Evolutionary conservation across 1,284 basidiomycete genomes (phyloP), one percentile per base, ranked within the genome.

Genomic region (Termitomyces sp.): DNA sequence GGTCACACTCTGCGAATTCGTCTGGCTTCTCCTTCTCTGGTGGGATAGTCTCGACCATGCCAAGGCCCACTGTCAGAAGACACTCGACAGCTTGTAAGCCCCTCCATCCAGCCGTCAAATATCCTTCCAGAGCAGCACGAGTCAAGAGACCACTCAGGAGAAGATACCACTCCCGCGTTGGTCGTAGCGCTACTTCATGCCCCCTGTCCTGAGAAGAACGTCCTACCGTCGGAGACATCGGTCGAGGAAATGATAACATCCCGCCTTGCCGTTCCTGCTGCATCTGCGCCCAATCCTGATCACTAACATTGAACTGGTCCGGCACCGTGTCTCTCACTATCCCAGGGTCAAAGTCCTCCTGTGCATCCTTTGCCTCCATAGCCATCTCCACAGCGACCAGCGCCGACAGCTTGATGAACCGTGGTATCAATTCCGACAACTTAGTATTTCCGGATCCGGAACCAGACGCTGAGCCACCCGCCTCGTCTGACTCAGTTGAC

Each of bases 61-160:
- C 85, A 13, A 88, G 71, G 0, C 91, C 91, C 30, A 92, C 78
- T 1, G 84, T 82, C 41, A 93, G 71, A 39, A 93, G 67, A 57
- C 86, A 81, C 62, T 90, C 84, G n/a, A 84, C 78, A 3, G 83
- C 82, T 44, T 83, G 78, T 1, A 80, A 73, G 0, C 90, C 87
- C 34, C 78, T 79, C 91, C 91, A 93, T 1, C 86, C 85, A 10
- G 82, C 84, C 5, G 83, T 84, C 43, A 92, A 73, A 65, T 92
- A 93, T 0, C 90, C 91, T 64, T 93, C 90, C 50, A 93, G 70
- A 26, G 83, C 86, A 0, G 89, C 88, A 24, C 90, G 81, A 3
- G 89, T 90, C 24, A 92, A 73, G 24, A 93, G 70, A 1, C 87
- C 84, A 0, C 81, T 82, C 8, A 92, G 74, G 7, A 93, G 75